Conservation (phyloP, 345 rosid species). For the Melaleuca alternifolia region DNA sequence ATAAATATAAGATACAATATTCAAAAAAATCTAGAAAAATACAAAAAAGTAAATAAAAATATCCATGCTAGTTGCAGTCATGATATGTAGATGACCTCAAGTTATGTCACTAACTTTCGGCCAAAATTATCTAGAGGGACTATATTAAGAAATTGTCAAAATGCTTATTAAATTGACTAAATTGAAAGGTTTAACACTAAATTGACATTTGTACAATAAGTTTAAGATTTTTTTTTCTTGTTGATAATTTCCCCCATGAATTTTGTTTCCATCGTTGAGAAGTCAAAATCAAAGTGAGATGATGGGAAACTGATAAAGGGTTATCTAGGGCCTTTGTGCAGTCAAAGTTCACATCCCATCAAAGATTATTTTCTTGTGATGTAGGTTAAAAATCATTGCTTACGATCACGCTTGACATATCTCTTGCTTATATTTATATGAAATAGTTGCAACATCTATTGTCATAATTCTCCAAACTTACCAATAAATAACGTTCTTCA, state of each 20-base stretch:
- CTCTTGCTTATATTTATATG: background rate
- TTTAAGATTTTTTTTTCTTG: background rate
- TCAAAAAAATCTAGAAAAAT: background rate
- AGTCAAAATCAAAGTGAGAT: background rate
- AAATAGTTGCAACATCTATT: background rate
- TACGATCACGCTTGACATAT: background rate
- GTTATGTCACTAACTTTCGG: background rate
- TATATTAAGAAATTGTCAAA: background rate
- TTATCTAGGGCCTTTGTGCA: background rate
- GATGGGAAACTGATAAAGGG: background rate
- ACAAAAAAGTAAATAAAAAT: background rate
- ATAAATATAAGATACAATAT: background rate
- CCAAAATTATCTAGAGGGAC: background rate
- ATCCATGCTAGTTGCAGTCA: rapidly evolving
- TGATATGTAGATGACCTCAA: rapidly evolving
- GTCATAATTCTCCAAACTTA: background rate
- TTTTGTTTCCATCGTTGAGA: background rate
- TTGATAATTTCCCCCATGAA: too few species aligned
- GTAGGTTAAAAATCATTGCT: background rate
- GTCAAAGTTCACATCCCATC: background rate
- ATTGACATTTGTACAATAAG: rapidly evolving
- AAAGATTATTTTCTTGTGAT: background rate
- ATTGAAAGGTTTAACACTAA: background rate
- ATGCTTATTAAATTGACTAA: background rate
- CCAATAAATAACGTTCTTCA: background rate